These are phyloP conservation scores for Yarrowia divulgata DNA, from an alignment of 805 yeast genomes.

Conservation along the genomic window DNA sequence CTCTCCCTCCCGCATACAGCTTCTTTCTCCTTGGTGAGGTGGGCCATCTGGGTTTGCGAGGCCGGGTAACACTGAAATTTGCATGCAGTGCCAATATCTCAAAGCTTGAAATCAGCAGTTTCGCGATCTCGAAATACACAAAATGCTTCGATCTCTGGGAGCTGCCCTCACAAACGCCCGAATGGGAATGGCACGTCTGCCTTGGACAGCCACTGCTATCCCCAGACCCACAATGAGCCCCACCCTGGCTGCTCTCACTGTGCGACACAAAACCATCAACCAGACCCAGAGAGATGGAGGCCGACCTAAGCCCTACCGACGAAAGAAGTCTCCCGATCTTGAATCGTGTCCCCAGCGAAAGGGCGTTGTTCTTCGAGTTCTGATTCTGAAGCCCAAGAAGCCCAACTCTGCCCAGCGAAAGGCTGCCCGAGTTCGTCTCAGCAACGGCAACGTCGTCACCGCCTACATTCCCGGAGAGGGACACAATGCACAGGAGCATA, in stretches of 20 bases:
- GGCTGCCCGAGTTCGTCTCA: constrained; percentile 91
- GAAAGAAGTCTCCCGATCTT: constrained; percentile 74
- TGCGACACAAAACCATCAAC: constrained; percentile 46
- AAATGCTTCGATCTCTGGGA: constrained; percentile 36
- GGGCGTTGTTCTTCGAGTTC: constrained; percentile 92
- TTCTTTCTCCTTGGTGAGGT: too few relatives aligned
- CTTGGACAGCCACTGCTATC: constrained; percentile 21
- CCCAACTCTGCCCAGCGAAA: constrained; percentile 98
- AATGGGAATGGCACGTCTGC: constrained; percentile 37
- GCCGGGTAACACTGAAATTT: constrained; percentile 39
- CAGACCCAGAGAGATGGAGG: constrained; percentile 51
- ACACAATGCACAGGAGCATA: constrained; percentile 96
- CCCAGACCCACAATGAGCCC: constrained; percentile 21
- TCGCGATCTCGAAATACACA: constrained; percentile 2
- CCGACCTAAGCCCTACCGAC: constrained; percentile 47
- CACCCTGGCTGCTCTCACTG: constrained; percentile 26
- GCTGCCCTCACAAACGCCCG: constrained; percentile 35
- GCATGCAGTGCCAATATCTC: constrained; percentile 4
- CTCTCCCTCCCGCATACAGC: neutral
- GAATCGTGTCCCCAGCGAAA: constrained; percentile 83
- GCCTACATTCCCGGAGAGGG: constrained; percentile 99
- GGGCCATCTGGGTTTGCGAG: neutral
- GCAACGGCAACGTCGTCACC: constrained; percentile 86
- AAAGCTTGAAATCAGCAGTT: constrained; percentile 6
- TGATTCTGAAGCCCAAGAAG: constrained; percentile 96